phyloP scores from a whole-genome alignment of 2,329 filamentous ascomycete species.

The Verticillium zaregamsianum region DNA sequence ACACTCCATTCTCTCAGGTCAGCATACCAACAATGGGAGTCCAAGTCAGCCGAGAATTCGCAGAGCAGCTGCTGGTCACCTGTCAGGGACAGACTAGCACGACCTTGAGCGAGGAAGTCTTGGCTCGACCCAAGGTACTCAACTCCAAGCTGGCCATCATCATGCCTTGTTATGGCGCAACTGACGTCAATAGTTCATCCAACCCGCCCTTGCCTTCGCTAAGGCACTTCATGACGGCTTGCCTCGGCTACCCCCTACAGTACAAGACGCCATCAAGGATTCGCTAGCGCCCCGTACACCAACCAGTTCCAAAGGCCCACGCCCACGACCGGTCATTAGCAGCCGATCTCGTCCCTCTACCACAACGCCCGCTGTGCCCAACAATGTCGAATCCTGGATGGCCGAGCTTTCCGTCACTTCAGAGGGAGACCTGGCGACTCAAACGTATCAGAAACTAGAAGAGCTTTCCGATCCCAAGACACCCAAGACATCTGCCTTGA shows the following conservation, averaged over 20 bases:
- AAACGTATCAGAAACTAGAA: not conserved
- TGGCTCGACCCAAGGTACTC: not conserved
- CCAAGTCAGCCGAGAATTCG: not conserved
- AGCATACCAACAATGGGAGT: not conserved
- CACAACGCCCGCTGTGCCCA: not conserved
- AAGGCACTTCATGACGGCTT: not conserved
- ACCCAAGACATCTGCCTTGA: not conserved
- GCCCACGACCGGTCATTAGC: not conserved
- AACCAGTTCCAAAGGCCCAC: not conserved
- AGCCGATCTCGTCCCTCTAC: not conserved
- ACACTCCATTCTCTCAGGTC: not conserved
- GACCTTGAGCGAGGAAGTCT: not conserved
- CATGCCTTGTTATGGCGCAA: not conserved
- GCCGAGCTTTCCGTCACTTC: not conserved
- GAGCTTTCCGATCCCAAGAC: not conserved
- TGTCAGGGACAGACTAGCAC: not conserved
- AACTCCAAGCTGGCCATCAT: not conserved
- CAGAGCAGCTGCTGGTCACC: not conserved
- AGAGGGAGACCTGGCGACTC: not conserved
- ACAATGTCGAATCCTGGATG: not conserved
- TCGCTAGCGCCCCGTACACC: not conserved
- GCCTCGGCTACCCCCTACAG: not conserved
- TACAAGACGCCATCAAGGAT: not conserved
- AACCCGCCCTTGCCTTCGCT: not conserved
- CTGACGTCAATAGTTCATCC: not conserved